phyloP scores from a whole-genome alignment of 2,329 filamentous ascomycete species.

The Nectriaceae sp. region DNA sequence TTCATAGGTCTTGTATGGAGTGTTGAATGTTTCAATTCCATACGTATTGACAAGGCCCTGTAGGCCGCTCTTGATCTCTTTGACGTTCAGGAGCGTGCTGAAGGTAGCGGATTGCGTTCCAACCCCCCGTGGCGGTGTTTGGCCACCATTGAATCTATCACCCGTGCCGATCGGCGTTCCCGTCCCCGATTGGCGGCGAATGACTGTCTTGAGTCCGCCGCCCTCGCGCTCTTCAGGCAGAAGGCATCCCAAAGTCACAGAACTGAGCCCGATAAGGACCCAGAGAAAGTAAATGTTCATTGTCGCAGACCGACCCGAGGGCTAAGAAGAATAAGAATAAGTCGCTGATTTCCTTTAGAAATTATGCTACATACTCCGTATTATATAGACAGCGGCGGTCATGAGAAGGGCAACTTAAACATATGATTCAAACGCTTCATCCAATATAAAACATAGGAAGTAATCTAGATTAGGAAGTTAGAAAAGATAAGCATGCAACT shows the following conservation, averaged over 20 bases:
- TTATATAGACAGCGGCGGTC: too few relatives aligned
- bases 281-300: constrained; percentile 8
- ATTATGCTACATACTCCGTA: too few relatives aligned
- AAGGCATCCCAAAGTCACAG: constrained; percentile 9
- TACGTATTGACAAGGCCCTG: constrained; percentile 9
- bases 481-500: too few relatives aligned
- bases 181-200: constrained; percentile 8
- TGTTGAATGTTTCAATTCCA: constrained; percentile 30
- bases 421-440: too few relatives aligned
- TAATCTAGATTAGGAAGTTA: too few relatives aligned
- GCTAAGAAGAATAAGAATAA: too few relatives aligned
- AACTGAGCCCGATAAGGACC: constrained; percentile 4
- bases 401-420: too few relatives aligned
- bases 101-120: constrained; percentile 58
- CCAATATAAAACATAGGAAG: too few relatives aligned
- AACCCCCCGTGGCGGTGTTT: constrained; percentile 8
- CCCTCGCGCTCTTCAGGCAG: constrained; percentile 9
- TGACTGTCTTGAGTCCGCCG: constrained; percentile 5
- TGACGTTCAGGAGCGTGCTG: constrained; percentile 25
- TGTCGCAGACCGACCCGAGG: too few relatives aligned
- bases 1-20: constrained; percentile 45
- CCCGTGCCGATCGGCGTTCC: constrained; percentile 13
- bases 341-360: too few relatives aligned
- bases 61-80: constrained; percentile 13
- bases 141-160: constrained; percentile 10